Base-by-base conservation (phyloP, 495 filamentous ascomycete genomes). In the Acidomyces sp. region DNA sequence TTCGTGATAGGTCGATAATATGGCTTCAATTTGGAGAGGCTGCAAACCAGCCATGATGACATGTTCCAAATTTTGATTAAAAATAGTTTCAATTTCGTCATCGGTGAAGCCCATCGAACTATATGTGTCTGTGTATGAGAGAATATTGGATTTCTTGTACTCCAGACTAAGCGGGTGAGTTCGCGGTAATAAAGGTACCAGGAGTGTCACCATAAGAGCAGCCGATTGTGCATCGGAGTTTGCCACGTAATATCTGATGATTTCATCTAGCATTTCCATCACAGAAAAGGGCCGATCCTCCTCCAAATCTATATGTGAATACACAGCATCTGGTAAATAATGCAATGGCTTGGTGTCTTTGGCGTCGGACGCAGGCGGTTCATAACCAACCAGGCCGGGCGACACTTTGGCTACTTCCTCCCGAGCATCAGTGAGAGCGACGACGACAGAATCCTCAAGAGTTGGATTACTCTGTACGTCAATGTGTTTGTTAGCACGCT, bases 1-100 rank as follows among this genome's bases (percentile, higher is more conserved):
- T 17, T 51, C 49, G 39, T 63, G 60, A 48, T 65, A 65, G 3
- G 57, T 52, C n/a, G 45, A 32, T 4, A 65, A 48, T 11, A 62
- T 57, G 13, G 44, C 37, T 45, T 65, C 62, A 19, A 60, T 42
- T 37, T 64, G 59, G 11, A 54, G 51, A 1, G 58, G 54, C n/a
- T 57, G 48, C 21, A 63, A 39, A 16, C 58, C 60, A 11, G 51
- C 39, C 6, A 20, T 20, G 31, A 56, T 24, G 17, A 56, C 11
- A 16, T 46, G 43, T 1, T 40, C 34, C 20, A 61, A 39, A 36
- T 49, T 34, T 4, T 40, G 52, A 17, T 42, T 40, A 26, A 60
- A 31, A 15, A 57, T 46, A 3, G 29, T 31, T 6, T 41, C 15
- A 23, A 50, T 34, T 37, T 56, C 51, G 5, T 40, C 37, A 3